These are phyloP conservation scores for Coemansia sp. DNA, from an alignment of 192 early-diverging fungal genomes.

Conservation along the genomic window DNA sequence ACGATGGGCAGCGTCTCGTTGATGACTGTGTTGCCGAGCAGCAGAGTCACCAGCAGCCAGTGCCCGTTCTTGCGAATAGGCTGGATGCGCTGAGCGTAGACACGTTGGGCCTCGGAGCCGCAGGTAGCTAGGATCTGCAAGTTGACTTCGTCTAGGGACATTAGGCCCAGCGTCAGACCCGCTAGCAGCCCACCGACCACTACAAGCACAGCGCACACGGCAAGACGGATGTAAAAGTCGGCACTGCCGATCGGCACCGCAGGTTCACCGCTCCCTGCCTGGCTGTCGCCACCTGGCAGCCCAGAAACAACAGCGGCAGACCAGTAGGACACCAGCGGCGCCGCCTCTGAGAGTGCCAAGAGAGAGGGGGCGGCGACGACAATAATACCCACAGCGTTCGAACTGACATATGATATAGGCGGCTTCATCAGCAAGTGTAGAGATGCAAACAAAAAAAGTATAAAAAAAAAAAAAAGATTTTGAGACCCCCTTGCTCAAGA, in stretches of 20 bases:
- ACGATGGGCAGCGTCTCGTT: slow-evolving; percentile 93
- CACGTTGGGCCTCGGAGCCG: slow-evolving; percentile 64
- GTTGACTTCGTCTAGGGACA: slow-evolving; percentile 84
- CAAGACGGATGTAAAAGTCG: slow-evolving; percentile 54
- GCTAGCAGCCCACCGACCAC: slow-evolving; percentile 78
- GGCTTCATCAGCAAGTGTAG: background rate
- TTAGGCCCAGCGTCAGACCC: slow-evolving; percentile 66
- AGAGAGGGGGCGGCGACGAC: background rate
- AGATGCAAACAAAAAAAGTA: background rate
- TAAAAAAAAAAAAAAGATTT: background rate
- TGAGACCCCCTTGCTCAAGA: background rate
- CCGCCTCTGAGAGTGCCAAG: background rate
- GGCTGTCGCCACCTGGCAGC: background rate
- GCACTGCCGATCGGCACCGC: slow-evolving; percentile 1
- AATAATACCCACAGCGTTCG: background rate
- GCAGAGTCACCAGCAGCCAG: slow-evolving; percentile 89
- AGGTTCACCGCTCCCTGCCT: background rate
- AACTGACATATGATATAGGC: background rate
- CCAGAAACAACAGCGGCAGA: background rate
- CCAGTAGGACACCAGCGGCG: background rate
- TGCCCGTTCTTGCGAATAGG: slow-evolving; percentile 88
- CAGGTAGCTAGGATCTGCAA: slow-evolving; percentile 77
- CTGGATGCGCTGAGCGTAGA: slow-evolving; percentile 75
- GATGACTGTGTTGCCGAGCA: slow-evolving; percentile 90
- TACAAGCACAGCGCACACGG: slow-evolving; percentile 60